Conservation (phyloP, 306 rosid species). For the Cucumis cinereus region DNA sequence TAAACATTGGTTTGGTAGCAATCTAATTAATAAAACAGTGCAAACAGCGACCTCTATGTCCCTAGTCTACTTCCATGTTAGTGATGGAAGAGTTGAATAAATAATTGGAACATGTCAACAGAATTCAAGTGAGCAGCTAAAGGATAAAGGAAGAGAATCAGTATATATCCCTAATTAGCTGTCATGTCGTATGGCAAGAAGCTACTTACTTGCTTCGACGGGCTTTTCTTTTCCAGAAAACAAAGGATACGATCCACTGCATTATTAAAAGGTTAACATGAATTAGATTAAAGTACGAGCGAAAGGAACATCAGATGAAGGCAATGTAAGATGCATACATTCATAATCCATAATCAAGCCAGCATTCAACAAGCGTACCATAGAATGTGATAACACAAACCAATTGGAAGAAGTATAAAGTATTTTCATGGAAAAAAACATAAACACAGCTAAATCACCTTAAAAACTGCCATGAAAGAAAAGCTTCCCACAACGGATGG, state of each 20-base stretch:
- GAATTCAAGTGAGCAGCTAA: neutral
- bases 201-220: conserved; percentile 78
- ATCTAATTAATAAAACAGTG: neutral
- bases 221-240: conserved; percentile 76
- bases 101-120: neutral
- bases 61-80: neutral
- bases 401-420: neutral
- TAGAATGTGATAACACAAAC: neutral
- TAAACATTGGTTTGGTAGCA: neutral
- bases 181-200: neutral
- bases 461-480: conserved; percentile 41
- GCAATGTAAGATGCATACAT: neutral
- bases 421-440: neutral
- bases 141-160: neutral
- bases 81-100: neutral
- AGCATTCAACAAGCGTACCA: neutral
- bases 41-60: neutral
- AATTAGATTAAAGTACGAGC: neutral
- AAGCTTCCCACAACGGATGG: conserved; percentile 27
- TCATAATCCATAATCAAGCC: neutral
- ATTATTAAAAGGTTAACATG: conserved; percentile 12
- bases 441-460: conserved; percentile 30
- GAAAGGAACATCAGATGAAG: neutral
- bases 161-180: neutral
- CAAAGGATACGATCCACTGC: conserved; percentile 57